These are phyloP conservation scores for Penicillium malachiteum DNA, from an alignment of 495 filamentous ascomycete genomes.

Conservation along the genomic window DNA sequence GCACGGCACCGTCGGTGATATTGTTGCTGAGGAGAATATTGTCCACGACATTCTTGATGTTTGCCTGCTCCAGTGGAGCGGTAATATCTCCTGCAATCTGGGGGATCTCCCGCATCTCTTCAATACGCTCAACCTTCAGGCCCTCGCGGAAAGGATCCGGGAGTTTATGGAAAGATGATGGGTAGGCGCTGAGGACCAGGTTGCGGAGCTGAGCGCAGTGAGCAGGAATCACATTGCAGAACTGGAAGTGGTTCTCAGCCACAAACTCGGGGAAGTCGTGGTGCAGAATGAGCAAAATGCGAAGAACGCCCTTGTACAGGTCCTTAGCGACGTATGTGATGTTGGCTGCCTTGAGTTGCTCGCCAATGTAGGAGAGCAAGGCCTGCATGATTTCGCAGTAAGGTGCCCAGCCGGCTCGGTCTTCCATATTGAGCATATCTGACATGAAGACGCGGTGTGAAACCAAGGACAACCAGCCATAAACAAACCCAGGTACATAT, in stretches of 20 bases:
- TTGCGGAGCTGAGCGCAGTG: conserved; percentile 89
- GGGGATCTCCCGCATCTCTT: conserved; percentile 70
- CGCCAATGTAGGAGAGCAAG: conserved; percentile 71
- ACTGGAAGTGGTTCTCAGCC: conserved; percentile 77
- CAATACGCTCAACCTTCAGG: conserved; percentile 76
- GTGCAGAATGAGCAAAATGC: conserved; percentile 79
- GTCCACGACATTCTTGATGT: conserved; percentile 69
- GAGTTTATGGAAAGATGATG: conserved; percentile 69
- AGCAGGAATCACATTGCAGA: conserved; percentile 81
- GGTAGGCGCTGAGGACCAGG: conserved; percentile 80
- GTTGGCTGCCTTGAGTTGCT: conserved; percentile 71
- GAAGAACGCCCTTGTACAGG: conserved; percentile 78
- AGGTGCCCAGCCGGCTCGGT: conserved; percentile 68
- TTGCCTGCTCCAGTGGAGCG: conserved; percentile 55
- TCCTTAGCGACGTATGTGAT: conserved; percentile 72
- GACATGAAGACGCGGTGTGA: conserved; percentile 87
- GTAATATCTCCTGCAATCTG: conserved; percentile 61
- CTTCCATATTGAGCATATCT: conserved; percentile 66
- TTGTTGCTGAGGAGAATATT: conserved; percentile 57
- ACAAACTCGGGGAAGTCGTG: conserved; percentile 96
- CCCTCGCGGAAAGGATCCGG: conserved; percentile 79
- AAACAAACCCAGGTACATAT: conserved; percentile 76
- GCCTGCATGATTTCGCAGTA: conserved; percentile 75
- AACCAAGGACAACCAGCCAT: conserved; percentile 79
- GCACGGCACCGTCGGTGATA: conserved; percentile 62